Evolutionary conservation across 805 yeast genomes (phyloP).

Genomic region (Candida nanaspora): DNA sequence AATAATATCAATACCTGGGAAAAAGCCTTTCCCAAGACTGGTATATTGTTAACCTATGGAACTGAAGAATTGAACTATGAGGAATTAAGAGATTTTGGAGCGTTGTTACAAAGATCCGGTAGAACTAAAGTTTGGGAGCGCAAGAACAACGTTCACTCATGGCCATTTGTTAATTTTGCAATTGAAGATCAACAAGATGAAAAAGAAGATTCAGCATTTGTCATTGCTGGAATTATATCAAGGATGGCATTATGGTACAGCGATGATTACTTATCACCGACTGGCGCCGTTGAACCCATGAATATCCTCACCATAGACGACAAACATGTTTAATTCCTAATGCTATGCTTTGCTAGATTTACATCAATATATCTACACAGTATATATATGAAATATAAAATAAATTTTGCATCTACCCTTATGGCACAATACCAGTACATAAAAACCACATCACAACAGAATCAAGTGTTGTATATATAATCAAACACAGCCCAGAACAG

Average conservation of each 20-base stretch:
- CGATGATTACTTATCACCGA: slow-evolving; percentile 18
- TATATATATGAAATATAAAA: no score
- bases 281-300: slow-evolving; percentile 22
- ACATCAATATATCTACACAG: no score
- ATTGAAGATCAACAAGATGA: slow-evolving; percentile 36
- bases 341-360: background rate
- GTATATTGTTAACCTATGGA: slow-evolving; percentile 37
- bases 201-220: slow-evolving; percentile 34
- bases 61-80: slow-evolving; percentile 31
- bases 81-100: slow-evolving; percentile 29
- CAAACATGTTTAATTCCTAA: slow-evolving; percentile 13
- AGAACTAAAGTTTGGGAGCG: slow-evolving; percentile 26
- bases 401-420: no score
- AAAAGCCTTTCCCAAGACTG: slow-evolving; percentile 32
- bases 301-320: slow-evolving; percentile 27
- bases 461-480: no score
- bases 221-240: slow-evolving; percentile 32
- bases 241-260: slow-evolving; percentile 37
- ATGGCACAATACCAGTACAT: no score
- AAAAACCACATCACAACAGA: no score
- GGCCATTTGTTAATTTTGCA: slow-evolving; percentile 38
- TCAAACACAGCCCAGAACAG: no score
- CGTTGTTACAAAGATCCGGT: slow-evolving; percentile 18
- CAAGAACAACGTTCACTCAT: slow-evolving; percentile 33
- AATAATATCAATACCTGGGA: slow-evolving; percentile 29